A percentile compares a stretch with the other conserved stretches of the same genome.
These are phyloP conservation scores for Globisporangium spinosum DNA, from an alignment of 352 stramenopile species.

Conservation along the genomic window DNA sequence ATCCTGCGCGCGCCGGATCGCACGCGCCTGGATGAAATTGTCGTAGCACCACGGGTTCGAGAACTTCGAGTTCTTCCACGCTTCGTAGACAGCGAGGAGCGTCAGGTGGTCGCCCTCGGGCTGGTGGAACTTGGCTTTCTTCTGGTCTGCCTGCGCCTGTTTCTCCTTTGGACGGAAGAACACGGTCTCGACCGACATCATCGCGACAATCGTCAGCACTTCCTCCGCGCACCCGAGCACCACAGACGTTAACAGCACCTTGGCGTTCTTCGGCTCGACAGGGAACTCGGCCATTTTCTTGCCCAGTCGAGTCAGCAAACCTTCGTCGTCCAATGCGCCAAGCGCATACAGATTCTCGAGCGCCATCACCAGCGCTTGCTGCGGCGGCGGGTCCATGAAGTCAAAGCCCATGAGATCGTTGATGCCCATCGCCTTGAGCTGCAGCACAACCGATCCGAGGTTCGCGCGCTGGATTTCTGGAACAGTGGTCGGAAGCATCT, in stretches of 20 bases:
- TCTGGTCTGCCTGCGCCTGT: constrained; percentile 98
- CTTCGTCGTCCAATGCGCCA: constrained; percentile 97
- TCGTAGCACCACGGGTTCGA: constrained; percentile 99
- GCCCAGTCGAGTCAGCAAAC: constrained; percentile 88
- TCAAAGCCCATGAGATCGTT: constrained; percentile 99
- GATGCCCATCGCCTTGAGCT: constrained; percentile 99
- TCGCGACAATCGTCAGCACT: constrained; percentile 98
- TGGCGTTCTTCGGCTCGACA: constrained; percentile 97
- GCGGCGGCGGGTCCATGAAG: constrained; percentile 98
- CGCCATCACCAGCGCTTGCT: constrained; percentile 95
- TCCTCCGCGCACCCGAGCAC: constrained; percentile 98
- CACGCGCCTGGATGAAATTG: constrained; percentile 98
- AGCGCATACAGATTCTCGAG: constrained; percentile 98
- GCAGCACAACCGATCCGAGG: constrained; percentile 96
- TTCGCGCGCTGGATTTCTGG: constrained; percentile 99
- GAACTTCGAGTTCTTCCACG: constrained; percentile 97
- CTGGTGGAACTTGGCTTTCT: constrained; percentile 99
- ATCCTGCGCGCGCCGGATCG: constrained; percentile 96
- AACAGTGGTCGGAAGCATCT: constrained; percentile 97
- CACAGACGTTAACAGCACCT: constrained; percentile 97
- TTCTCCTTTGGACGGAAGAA: constrained; percentile 99
- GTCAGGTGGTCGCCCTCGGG: constrained; percentile 98
- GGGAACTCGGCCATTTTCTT: constrained; percentile 99
- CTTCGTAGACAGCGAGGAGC: constrained; percentile 97
- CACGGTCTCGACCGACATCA: constrained; percentile 98